Conservation (phyloP, 2,329 filamentous ascomycete species). For the Fusarium verticillioides region DNA sequence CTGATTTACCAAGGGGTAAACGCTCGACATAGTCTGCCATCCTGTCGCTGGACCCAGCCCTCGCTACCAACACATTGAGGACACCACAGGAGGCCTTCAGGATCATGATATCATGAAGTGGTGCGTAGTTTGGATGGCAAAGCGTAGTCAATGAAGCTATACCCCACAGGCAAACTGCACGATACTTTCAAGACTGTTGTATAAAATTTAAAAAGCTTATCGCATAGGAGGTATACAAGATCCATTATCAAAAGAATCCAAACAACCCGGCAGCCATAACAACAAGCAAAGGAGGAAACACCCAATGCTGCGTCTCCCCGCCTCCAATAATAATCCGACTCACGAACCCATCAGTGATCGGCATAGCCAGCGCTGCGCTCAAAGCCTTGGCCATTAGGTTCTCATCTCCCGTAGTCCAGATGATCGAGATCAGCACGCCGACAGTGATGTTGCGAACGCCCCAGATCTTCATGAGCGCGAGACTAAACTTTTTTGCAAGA, state of each 20-base stretch:
- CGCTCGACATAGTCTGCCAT: background rate
- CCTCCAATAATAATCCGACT: background rate
- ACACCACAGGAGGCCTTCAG: background rate
- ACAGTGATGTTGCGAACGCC: constrained; percentile 18
- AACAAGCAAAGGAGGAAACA: constrained; percentile 7
- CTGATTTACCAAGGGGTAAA: background rate
- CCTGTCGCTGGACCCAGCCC: background rate
- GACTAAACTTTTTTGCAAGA: constrained; percentile 7
- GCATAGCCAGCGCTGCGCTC: background rate
- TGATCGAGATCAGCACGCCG: background rate
- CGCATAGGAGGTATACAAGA: too few relatives aligned
- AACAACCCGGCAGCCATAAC: constrained; percentile 1
- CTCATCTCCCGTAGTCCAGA: background rate
- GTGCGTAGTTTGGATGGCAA: background rate
- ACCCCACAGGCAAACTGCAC: too few relatives aligned
- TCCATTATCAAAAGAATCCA: background rate
- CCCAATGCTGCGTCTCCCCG: constrained; percentile 18
- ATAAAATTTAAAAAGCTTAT: too few relatives aligned
- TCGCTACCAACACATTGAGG: constrained; percentile 4
- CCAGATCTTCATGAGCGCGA: constrained; percentile 15
- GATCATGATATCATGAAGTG: background rate
- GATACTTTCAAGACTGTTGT: too few relatives aligned
- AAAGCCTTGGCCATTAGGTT: background rate
- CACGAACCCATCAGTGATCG: constrained; percentile 11
- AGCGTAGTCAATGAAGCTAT: background rate